These are phyloP conservation scores for Fragilaria radians DNA, from an alignment of 108 stramenopile species.

Conservation along the genomic window DNA sequence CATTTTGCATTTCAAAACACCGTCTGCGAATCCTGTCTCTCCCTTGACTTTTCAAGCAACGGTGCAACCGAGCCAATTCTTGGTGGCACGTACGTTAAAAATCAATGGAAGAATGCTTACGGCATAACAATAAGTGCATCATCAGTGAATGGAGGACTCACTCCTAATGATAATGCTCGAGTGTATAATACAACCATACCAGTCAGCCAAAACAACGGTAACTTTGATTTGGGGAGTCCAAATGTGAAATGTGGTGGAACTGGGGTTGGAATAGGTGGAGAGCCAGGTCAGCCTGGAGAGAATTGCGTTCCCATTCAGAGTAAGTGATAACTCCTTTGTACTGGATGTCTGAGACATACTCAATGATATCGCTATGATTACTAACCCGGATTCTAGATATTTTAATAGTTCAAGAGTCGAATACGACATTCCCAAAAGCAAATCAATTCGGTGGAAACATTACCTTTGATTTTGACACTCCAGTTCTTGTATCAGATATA, in stretches of 20 bases:
- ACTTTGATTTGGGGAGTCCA: neutral
- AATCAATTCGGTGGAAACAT: neutral
- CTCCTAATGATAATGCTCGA: neutral
- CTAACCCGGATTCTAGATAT: too few species aligned
- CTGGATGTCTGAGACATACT: too few species aligned
- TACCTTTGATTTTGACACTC: neutral
- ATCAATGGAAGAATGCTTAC: neutral
- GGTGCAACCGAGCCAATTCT: neutral
- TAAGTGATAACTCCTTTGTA: too few species aligned
- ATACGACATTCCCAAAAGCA: neutral
- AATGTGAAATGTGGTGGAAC: neutral
- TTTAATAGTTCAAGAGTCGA: neutral
- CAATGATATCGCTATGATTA: too few species aligned
- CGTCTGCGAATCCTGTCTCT: too few species aligned
- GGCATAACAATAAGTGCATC: neutral
- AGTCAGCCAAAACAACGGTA: neutral
- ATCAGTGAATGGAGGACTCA: neutral
- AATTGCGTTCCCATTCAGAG: neutral
- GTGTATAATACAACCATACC: neutral
- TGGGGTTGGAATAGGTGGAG: neutral
- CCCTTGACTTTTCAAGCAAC: neutral
- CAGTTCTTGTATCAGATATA: neutral
- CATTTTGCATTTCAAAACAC: too few species aligned
- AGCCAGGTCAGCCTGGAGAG: neutral
- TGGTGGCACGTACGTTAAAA: neutral